Evolutionary conservation across 306 rosid genomes (phyloP), one percentile per base, ranked within the genome.

Genomic region (Castanospermum australe): DNA sequence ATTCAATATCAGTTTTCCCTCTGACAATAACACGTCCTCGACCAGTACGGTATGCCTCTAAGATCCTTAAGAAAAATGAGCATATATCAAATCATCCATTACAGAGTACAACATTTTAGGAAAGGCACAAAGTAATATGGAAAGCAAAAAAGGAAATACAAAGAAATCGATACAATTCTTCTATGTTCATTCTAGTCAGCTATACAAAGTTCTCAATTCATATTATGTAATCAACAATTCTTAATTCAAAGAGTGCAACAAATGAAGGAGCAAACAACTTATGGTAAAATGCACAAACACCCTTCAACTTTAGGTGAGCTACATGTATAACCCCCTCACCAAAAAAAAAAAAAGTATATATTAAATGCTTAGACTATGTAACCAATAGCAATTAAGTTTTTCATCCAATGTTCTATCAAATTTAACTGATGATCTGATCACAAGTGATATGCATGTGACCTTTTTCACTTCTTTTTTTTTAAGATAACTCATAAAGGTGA

Each of bases 41-140:
- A 57, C 99, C 99, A 52, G 91, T 86, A 21, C 98, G 94, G 75
- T 95, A 95, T 81, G 99, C 99, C 20, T 95, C 98, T 77, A 95
- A 84, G 79, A 95, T 93, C 81, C 99, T 95, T 78, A 33, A 59
- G 76, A 91, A 64, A 86, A 70, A 67, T 32, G 57, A 80, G 69
- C 62, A 87, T 39, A 63, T 48, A 75, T 65, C 30, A 86, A 52
- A 67, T 13, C 38, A 81, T 60, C 9, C 44, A 75, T 66, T 54
- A 47, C 18, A 39, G 24, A n/a, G 38, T 70, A 77, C 17, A 48
- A 51, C 15, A 60, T 63, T 25, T 48, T 50, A 3, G 6, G 21
- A 36, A 67, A 38, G 51, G 33, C 22, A 47, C 42, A 22, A 61
- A 44, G 17, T 22, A 64, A 71, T 60, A 44, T 18, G 18, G 36